phyloP scores from a whole-genome alignment of 805 yeast species.

The Candida endomychidarum region DNA sequence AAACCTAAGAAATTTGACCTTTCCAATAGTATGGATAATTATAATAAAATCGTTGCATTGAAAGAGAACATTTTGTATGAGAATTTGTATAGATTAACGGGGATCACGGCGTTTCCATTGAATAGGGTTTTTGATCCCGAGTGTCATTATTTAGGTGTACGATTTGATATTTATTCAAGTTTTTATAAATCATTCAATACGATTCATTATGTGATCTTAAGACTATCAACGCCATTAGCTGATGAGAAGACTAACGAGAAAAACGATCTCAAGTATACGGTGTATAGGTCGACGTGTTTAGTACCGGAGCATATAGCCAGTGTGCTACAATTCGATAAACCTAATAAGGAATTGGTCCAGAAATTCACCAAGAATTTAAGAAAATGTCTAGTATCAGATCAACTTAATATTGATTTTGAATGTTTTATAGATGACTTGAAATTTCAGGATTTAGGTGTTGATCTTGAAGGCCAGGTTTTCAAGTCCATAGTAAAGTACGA shows the following conservation, averaged over 20 bases:
- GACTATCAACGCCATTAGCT: not conserved
- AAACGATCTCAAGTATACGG: not conserved
- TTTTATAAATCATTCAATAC: conserved; percentile 24
- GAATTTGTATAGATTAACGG: conserved; percentile 48
- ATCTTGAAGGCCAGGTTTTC: conserved; percentile 1
- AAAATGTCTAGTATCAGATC: not conserved
- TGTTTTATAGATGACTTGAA: conserved; percentile 4
- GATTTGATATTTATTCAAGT: conserved; percentile 46
- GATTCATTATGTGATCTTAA: conserved; percentile 51
- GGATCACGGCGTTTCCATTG: conserved; percentile 53
- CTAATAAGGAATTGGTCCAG: not conserved
- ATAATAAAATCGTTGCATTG: conserved; percentile 15
- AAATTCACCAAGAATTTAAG: conserved; percentile 5
- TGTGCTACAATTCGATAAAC: not conserved
- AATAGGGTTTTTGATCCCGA: conserved; percentile 32
- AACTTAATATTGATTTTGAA: conserved; percentile 6
- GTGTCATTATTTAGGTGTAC: conserved; percentile 40
- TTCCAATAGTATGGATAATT: conserved; percentile 7
- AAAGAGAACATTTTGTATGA: conserved; percentile 42
- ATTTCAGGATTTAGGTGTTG: not conserved
- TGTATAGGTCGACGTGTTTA: conserved; percentile 7
- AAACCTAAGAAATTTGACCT: not conserved
- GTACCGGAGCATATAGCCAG: conserved; percentile 7
- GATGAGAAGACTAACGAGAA: not conserved
- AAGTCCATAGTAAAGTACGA: not conserved